Percentiles rank a stretch among this genome's conserved stretches.
These are phyloP conservation scores for Suillus fuscotomentosus DNA, from an alignment of 768 basidiomycete genomes.

Conservation along the genomic window DNA sequence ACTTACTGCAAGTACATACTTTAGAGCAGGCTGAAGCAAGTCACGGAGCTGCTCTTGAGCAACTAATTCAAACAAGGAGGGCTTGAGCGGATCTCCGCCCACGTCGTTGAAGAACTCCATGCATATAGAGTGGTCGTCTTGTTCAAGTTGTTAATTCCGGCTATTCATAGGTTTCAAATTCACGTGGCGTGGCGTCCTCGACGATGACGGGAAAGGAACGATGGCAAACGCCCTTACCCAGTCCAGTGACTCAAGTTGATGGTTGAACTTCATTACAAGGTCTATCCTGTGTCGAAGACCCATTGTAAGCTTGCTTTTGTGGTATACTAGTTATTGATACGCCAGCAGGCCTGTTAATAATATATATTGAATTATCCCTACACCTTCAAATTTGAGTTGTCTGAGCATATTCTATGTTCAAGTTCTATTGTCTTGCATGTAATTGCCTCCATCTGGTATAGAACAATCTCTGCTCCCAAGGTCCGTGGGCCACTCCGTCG, in stretches of 20 bases:
- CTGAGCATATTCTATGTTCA: not conserved
- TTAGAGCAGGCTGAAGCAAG: conserved; percentile 89
- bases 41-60: conserved; percentile 93
- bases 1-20: conserved; percentile 88
- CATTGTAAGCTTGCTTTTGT: not conserved
- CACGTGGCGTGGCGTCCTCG: not conserved
- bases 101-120: conserved; percentile 87
- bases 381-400: not conserved
- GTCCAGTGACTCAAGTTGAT: not conserved
- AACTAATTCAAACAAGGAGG: conserved; percentile 87
- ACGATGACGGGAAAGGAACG: not conserved
- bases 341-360: not conserved
- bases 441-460: conserved; percentile 2
- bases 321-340: not conserved
- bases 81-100: conserved; percentile 70
- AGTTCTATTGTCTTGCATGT: not conserved
- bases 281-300: not conserved
- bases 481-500: not conserved
- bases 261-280: not conserved
- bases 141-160: not conserved
- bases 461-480: not conserved
- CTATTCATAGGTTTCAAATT: not conserved
- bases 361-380: not conserved
- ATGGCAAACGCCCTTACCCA: not conserved
- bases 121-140: not conserved